Evolutionary conservation across 2,329 filamentous ascomycete species (phyloP).

Genomic region (Sporothrix pseudoabietina): DNA sequence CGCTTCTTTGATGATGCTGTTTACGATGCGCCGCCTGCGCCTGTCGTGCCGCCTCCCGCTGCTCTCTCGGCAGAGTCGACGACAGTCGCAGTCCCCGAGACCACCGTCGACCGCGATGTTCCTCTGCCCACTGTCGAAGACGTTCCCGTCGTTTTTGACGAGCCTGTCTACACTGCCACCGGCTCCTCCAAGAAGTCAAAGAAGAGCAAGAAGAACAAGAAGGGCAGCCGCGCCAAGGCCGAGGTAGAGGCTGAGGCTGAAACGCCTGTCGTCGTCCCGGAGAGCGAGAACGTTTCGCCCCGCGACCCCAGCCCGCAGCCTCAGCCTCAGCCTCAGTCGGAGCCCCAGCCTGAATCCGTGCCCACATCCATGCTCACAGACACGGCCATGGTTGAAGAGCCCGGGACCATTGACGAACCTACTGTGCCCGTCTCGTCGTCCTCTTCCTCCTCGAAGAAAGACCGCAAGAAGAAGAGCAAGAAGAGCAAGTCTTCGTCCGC

Average conservation of each 20-base stretch:
- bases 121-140: background rate
- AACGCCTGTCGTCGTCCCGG: background rate
- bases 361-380: background rate
- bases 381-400: conserved; percentile 21
- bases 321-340: background rate
- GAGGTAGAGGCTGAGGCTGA: conserved; percentile 10
- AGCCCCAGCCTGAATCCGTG: background rate
- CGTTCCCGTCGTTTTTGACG: background rate
- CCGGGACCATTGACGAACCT: background rate
- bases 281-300: conserved; percentile 3
- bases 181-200: conserved; percentile 6
- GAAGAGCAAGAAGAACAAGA: conserved; percentile 23
- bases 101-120: background rate
- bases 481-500: conserved; percentile 40
- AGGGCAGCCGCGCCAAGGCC: conserved; percentile 23
- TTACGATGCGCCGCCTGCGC: background rate
- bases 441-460: conserved; percentile 39
- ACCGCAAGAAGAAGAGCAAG: conserved; percentile 46
- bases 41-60: background rate
- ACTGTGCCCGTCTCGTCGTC: conserved; percentile 18
- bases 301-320: background rate
- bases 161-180: background rate
- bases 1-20: conserved; percentile 26
- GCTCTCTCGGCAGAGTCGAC: conserved; percentile 1
- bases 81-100: background rate